Evolutionary conservation across 73 alveolate genomes (phyloP).

Genomic region (Paramecium pentaurelia): DNA sequence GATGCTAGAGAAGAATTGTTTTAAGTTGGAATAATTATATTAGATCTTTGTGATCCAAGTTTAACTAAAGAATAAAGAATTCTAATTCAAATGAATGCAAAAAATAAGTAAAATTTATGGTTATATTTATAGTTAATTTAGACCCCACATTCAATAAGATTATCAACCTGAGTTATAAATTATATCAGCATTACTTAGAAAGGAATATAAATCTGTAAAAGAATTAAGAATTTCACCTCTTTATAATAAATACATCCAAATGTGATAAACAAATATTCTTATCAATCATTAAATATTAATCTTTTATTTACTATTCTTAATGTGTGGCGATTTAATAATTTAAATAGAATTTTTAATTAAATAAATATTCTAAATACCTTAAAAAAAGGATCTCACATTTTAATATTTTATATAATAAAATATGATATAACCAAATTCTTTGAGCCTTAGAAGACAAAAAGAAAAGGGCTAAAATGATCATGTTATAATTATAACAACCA

Average conservation of each 20-base stretch:
- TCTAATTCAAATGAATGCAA: neutral
- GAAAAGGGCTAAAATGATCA: no score
- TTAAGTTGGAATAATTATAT: neutral
- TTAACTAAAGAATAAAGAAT: neutral
- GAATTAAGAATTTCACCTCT: neutral
- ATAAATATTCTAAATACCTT: no score
- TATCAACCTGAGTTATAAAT: neutral
- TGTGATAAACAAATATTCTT: neutral
- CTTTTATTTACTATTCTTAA: neutral
- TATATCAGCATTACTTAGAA: neutral
- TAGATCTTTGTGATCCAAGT: neutral
- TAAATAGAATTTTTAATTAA: no score
- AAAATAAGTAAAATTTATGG: neutral
- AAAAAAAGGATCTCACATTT: no score
- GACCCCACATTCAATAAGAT: neutral
- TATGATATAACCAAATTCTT: no score
- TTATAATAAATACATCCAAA: neutral
- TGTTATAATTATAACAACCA: no score
- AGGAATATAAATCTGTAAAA: neutral
- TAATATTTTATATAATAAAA: no score
- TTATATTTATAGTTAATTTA: neutral
- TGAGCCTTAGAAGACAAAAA: no score
- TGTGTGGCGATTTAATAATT: no score
- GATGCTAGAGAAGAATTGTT: neutral
- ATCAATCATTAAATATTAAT: neutral